Base-by-base conservation (phyloP, 768 basidiomycete genomes). In the Termitomyces sp. region DNA sequence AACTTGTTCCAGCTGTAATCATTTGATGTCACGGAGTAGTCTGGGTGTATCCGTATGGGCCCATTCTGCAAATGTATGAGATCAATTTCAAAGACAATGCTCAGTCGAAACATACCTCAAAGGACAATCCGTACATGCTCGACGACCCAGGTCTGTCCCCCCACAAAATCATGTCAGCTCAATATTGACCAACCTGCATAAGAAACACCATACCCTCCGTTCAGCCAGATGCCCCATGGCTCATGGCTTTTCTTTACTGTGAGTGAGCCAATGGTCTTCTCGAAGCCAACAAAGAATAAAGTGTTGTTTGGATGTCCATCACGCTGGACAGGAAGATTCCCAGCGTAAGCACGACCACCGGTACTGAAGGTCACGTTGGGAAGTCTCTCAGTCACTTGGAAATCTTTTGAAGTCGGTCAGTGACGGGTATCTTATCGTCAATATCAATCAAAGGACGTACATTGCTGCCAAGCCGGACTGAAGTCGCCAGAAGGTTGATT, bases 181-280 rank as follows among this genome's bases (percentile, higher is more conserved):
- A 10, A 57, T 33, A 28, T 33, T 18, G 5, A 46, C n/a, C 13
- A 20, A 44, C 1, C 14, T 22, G 22, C 41, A 26, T 8, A 43
- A 36, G 45, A 49, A 36, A 46, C 45, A 43, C 67, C 81, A 49
- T 62, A 85, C 84, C 86, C 87, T 71, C 87, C 88, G 59, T 88
- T 87, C 26, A 89, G 67, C 86, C 86, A 90, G 43, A 90, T 83
- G 3, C 80, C 79, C 88, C 88, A 88, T 1, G 88, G 87, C 20
- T 83, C 73, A 14, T 65, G 68, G 47, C 66, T 73, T 18, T 64
- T 66, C 10, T 66, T 69, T 10, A 82, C 87, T 51, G 51, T 52
- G 28, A 89, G 70, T 2, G 87, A 87, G 5, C 82, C 84, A 18
- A 72, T 63, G 0, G 70, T 68, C 33, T 80, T 81, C 63, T 88